phyloP scores from a whole-genome alignment of 441 rosid genomes.

The Erodium trifolium region DNA sequence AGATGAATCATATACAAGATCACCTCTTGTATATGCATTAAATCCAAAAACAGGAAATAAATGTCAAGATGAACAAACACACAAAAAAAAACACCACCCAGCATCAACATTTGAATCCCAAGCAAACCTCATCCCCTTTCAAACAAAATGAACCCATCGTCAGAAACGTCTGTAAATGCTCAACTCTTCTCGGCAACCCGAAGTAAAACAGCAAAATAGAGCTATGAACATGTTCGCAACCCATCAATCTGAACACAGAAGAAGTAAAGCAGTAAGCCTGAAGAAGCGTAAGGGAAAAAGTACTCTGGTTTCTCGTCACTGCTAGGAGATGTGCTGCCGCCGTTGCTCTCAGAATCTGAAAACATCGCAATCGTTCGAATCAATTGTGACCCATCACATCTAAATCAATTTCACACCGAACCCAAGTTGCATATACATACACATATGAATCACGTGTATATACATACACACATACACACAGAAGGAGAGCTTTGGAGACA shows the following conservation, averaged over 20 bases:
- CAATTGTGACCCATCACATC: constrained; percentile 19
- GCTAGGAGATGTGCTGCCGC: constrained; percentile 30
- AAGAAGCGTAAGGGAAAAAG: constrained; percentile 8
- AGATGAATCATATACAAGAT: constrained; percentile 28
- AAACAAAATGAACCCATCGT: constrained; percentile 8
- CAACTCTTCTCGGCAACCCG: not conserved
- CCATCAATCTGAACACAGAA: constrained; percentile 3
- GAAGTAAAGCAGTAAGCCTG: constrained; percentile 10
- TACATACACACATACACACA: constrained; percentile 1
- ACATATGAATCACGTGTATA: constrained; percentile 6
- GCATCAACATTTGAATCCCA: constrained; percentile 15
- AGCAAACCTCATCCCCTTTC: constrained; percentile 12
- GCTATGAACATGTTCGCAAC: not conserved
- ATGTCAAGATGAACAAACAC: constrained; percentile 10
- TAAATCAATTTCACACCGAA: constrained; percentile 19
- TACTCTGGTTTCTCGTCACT: constrained; percentile 61
- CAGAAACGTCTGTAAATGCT: constrained; percentile 2
- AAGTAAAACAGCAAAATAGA: constrained; percentile 4
- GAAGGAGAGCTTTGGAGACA: constrained; percentile 1
- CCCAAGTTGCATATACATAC: not conserved
- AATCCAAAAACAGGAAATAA: constrained; percentile 14
- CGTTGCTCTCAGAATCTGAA: constrained; percentile 54
- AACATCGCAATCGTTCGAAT: constrained; percentile 10
- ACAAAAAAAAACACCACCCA: not conserved
- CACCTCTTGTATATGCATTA: constrained; percentile 14